Conservation (phyloP, 2,329 filamentous ascomycete species). For the Boeremia exigua region DNA sequence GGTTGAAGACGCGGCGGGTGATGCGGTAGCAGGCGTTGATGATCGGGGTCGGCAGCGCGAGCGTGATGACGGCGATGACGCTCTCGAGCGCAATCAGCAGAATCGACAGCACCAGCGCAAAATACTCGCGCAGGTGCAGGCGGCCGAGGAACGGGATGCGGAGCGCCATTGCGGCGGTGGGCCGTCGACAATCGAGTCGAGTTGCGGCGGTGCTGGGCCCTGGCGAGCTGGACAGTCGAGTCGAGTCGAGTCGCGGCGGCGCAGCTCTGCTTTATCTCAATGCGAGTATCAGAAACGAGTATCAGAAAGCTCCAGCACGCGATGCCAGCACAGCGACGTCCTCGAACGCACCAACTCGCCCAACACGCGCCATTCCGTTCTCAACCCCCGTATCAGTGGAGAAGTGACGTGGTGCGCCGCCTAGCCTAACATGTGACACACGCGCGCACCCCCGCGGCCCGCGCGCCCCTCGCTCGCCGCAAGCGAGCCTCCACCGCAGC, state of each 20-base stretch:
- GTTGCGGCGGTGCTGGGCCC: no score
- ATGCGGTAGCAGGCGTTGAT: constrained; percentile 82
- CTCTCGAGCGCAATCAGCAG: constrained; percentile 82
- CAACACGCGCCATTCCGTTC: constrained; percentile 1
- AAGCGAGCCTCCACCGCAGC: no score
- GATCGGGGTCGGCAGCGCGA: constrained; percentile 82
- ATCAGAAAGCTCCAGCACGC: neutral
- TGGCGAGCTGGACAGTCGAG: no score
- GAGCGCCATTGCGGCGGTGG: constrained; percentile 55
- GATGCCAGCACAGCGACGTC: neutral
- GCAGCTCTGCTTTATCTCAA: no score
- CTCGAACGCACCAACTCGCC: neutral
- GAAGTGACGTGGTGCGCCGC: constrained; percentile 14
- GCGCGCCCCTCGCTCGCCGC: no score
- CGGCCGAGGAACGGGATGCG: constrained; percentile 69
- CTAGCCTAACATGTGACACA: constrained; percentile 29
- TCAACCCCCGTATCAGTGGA: constrained; percentile 3
- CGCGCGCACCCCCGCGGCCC: constrained; percentile 1
- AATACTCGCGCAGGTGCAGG: constrained; percentile 74
- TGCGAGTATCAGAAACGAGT: no score
- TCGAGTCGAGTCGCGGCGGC: no score
- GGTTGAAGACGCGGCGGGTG: constrained; percentile 83
- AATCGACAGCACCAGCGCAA: constrained; percentile 84
- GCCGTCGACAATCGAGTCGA: no score
- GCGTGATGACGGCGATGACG: constrained; percentile 81